phyloP scores from a whole-genome alignment of 2,329 filamentous ascomycete genomes.

The Aspergillus sp. region DNA sequence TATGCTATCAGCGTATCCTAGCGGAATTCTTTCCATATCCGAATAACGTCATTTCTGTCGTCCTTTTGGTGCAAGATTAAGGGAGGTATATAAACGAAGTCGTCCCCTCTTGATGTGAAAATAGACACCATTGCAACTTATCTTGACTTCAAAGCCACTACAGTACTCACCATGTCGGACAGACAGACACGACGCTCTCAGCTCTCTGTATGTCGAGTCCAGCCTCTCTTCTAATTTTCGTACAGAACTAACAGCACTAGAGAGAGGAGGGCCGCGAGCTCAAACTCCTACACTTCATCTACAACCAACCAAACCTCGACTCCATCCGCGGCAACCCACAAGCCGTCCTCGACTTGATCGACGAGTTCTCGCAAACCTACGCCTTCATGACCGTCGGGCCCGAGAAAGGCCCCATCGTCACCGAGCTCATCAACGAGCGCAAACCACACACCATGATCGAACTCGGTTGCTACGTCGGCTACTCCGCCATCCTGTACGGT shows the following conservation, averaged over 20 bases:
- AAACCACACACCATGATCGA: constrained; percentile 74
- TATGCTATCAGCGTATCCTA: no score
- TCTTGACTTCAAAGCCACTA: background rate
- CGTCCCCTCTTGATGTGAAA: background rate
- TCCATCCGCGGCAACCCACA: constrained; percentile 64
- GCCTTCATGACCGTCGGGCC: constrained; percentile 80
- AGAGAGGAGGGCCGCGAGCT: constrained; percentile 70
- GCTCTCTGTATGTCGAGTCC: background rate
- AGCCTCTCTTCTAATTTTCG: background rate
- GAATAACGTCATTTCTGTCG: background rate
- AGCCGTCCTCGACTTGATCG: constrained; percentile 67
- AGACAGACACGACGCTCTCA: no score
- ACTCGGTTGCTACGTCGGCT: constrained; percentile 77
- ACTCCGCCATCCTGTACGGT: constrained; percentile 76
- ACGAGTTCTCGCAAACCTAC: constrained; percentile 66
- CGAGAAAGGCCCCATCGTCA: constrained; percentile 70
- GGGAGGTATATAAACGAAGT: background rate
- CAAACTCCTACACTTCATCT: constrained; percentile 70
- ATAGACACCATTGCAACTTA: background rate
- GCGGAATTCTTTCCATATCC: background rate
- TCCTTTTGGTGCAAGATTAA: no score
- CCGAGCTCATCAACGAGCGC: constrained; percentile 64
- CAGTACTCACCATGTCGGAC: background rate
- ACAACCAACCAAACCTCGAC: constrained; percentile 60
- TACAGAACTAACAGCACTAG: constrained; percentile 11